A percentile compares a stretch with the other conserved stretches of the same genome.
Evolutionary conservation across 2,329 filamentous ascomycete species (phyloP).

Genomic region (Aspergillus fijiensis): DNA sequence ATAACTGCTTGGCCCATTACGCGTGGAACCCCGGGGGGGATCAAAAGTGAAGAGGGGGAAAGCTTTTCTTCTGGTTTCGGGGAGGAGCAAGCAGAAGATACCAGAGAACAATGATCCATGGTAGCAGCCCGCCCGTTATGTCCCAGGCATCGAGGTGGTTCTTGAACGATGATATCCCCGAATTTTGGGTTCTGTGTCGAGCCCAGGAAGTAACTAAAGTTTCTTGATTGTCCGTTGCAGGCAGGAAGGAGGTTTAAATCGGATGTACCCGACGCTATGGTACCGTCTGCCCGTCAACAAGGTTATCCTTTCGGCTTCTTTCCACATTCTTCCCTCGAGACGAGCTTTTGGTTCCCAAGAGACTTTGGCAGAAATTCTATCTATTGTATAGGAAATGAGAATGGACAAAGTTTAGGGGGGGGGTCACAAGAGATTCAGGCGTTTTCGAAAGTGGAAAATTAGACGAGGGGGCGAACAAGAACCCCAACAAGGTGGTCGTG

Average conservation of each 20-base stretch:
- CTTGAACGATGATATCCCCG: neutral
- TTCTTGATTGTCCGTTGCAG: neutral
- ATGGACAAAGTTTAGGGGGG: neutral
- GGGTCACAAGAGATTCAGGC: neutral
- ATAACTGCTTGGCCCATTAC: neutral
- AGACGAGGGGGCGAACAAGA: neutral
- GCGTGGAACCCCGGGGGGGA: neutral
- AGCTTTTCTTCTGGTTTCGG: no score
- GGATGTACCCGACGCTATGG: slow-evolving; percentile 14
- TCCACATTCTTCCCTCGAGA: neutral
- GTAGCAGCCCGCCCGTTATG: no score
- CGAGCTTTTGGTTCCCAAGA: neutral
- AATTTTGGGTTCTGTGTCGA: no score
- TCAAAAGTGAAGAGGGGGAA: no score
- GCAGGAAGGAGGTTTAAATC: slow-evolving; percentile 7
- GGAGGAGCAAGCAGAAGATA: no score
- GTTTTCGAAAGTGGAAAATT: neutral
- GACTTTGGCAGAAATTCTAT: neutral
- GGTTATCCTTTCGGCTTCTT: neutral
- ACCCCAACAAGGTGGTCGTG: neutral
- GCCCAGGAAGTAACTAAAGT: no score
- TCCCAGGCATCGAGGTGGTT: neutral
- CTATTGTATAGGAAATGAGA: neutral
- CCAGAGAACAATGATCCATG: no score
- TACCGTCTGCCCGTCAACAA: neutral